A percentile compares a stretch with the other conserved stretches of the same genome.
Evolutionary conservation across 108 stramenopile genomes (phyloP).

Genomic region (Mediolabrus comicus): DNA sequence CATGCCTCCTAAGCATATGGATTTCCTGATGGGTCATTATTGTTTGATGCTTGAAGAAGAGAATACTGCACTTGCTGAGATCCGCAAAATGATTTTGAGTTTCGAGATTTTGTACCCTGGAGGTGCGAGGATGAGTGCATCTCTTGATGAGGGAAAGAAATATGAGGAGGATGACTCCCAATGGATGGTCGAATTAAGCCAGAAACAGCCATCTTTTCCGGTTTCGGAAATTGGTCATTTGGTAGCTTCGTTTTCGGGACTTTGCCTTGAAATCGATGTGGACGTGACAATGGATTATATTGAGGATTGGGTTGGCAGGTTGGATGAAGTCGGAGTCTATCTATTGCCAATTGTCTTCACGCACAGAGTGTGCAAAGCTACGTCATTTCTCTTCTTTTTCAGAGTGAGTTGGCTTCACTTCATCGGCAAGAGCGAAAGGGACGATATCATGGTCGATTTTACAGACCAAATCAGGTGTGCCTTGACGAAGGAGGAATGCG

Average conservation of each 20-base stretch:
- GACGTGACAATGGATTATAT: not conserved
- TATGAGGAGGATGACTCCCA: not conserved
- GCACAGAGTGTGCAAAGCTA: not conserved
- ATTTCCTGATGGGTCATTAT: not conserved
- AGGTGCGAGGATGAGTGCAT: not conserved
- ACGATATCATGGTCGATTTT: not conserved
- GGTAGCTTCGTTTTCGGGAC: not conserved
- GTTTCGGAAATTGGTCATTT: not conserved
- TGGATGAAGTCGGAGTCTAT: not conserved
- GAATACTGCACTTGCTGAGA: not conserved
- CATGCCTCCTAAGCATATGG: not conserved
- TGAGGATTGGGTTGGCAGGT: not conserved
- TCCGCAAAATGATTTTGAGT: not conserved
- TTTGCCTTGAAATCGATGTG: not conserved
- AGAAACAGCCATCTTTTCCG: not conserved
- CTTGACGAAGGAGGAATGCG: not conserved
- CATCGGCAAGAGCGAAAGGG: not conserved
- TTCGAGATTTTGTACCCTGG: not conserved
- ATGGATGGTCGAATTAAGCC: not conserved
- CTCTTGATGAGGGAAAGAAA: not conserved
- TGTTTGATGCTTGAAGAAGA: not conserved
- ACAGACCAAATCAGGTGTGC: not conserved
- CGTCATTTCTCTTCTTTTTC: not conserved
- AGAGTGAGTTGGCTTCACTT: not conserved
- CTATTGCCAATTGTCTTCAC: not conserved